Base-by-base conservation (phyloP, 1,284 basidiomycete genomes). In the Sporisorium graminicola region DNA sequence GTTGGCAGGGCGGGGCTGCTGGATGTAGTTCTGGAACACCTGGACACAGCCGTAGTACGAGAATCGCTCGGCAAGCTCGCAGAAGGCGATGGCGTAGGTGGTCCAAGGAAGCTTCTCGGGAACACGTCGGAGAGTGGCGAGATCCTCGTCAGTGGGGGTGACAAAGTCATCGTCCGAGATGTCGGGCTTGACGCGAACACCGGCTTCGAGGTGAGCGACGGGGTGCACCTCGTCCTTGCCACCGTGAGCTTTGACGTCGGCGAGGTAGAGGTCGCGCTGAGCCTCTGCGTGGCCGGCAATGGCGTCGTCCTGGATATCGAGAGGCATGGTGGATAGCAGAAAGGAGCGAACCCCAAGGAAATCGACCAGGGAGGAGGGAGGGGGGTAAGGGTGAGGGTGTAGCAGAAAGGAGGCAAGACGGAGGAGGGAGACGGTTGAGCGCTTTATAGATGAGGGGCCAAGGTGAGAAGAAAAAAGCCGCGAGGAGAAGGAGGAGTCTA, bases 31-130 rank as follows among this genome's bases (percentile, higher is more conserved):
- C 37, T 80, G 76, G 71, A 83, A 82, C 20, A 80, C 79, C 51
- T 81, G 78, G n/a, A 71, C 62, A 27, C 73, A 77, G 2, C 84
- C 83, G 61, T 85, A 85, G 77, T 82, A 85, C 5, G 82, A 81
- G 65, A 85, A 83, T 20, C 84, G 83, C 66, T 85, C 84, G 4
- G 85, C 83, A 22, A 86, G 63, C 74, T 86, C 85, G 65, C 82
- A 83, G 53, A 86, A 68, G 22, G 78, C 82, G 55, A 86, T 79
- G 27, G 77, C 55, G 65, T 78, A 86, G 20, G 78, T 77, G 53
- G 77, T 74, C 69, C 74, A 74, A n/a, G 79, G 83, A 1, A 85
- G 65, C 51, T 77, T 79, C 64, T 81, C 84, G 49, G 83, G 82
- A 9, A 85, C 80, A 40, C 82, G 77, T 3, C 84, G 74, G 2